Evolutionary conservation across 352 stramenopile genomes (phyloP), one percentile per base, ranked within the genome.

Genomic region (Peronosclerospora sorghi): DNA sequence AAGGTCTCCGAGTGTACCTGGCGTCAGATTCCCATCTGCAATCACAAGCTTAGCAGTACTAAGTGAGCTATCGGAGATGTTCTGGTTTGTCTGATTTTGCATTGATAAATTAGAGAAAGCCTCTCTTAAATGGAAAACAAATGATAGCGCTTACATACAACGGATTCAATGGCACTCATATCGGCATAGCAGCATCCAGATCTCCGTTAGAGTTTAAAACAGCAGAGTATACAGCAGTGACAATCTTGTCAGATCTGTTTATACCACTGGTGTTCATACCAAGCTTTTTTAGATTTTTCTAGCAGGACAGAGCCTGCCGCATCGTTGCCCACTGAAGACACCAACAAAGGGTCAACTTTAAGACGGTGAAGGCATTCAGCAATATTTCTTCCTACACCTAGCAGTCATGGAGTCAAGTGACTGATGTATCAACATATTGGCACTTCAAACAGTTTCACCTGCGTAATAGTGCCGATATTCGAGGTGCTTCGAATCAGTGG

Each of bases 331-430:
- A 96, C 68, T 0, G 63, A 76, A 8, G 86, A 95, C 14, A 95
- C 60, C 14, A 96, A 70, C 28, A 90, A 38, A 38, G 76, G 77
- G 29, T 75, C 50, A 13, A 72, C 23, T 0, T 61, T 60, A 0
- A 96, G 66, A 8, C 83, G 73, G 32, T 84, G 68, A 10, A 95
- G 56, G 37, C 72, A 90, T 53, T 96, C 84, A 27, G 85, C 83
- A 37, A 96, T 91, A 61, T 96, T 96, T 4, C 84, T 68, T n/a
- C 79, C 87, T 12, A 96, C 87, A 42, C 87, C 87, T 90, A 44
- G 17, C 14, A 55, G 36, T 53, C 12, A 38, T 21, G 18, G 23
- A 26, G 21, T 26, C 21, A 26, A 26, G 6, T 26, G 21, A 26
- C 6, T 3, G 21, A 26, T n/a, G n/a, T n/a, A n/a, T n/a, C n/a